Evolutionary conservation across 257 asterid genomes (phyloP).

Genomic region (Avicennia marina): DNA sequence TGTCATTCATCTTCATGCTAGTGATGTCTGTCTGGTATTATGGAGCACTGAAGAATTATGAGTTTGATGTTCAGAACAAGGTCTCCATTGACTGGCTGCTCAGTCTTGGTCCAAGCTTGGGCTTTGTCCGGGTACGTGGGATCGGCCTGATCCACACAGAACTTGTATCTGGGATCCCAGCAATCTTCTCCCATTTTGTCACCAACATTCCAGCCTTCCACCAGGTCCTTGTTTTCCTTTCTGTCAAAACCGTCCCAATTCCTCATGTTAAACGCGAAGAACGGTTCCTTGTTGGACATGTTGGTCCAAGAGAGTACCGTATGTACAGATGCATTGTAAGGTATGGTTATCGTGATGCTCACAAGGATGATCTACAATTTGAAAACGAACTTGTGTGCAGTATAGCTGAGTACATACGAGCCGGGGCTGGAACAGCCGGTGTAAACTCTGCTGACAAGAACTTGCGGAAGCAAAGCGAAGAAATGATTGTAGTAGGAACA

Average conservation of each 20-base stretch:
- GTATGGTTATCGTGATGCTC: conserved; percentile 85
- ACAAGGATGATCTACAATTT: conserved; percentile 65
- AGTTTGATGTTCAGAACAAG: conserved; percentile 83
- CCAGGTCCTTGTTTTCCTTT: conserved; percentile 78
- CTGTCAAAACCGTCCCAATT: conserved; percentile 79
- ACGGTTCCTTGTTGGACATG: conserved; percentile 74
- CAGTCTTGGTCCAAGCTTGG: conserved; percentile 70
- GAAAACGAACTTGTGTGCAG: conserved; percentile 81
- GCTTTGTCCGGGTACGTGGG: conserved; percentile 82
- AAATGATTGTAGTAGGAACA: conserved; percentile 70
- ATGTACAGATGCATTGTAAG: conserved; percentile 82
- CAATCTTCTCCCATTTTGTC: conserved; percentile 88
- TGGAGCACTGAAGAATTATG: conserved; percentile 75
- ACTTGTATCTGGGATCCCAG: conserved; percentile 87
- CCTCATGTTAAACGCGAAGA: conserved; percentile 81
- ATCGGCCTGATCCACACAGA: conserved; percentile 92
- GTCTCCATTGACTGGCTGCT: conserved; percentile 91
- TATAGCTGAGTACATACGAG: conserved; percentile 74
- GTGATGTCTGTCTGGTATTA: conserved; percentile 91
- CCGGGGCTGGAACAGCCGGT: conserved; percentile 21
- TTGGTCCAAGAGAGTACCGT: conserved; percentile 73
- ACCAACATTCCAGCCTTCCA: conserved; percentile 94
- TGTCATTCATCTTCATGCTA: conserved; percentile 59
- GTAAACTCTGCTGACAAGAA: conserved; percentile 19
- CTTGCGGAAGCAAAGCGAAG: conserved; percentile 36